A percentile compares a stretch with the other conserved stretches of the same genome.
phyloP scores from a whole-genome alignment of 2,329 filamentous ascomycete genomes.

The Rosellinia necatrix region DNA sequence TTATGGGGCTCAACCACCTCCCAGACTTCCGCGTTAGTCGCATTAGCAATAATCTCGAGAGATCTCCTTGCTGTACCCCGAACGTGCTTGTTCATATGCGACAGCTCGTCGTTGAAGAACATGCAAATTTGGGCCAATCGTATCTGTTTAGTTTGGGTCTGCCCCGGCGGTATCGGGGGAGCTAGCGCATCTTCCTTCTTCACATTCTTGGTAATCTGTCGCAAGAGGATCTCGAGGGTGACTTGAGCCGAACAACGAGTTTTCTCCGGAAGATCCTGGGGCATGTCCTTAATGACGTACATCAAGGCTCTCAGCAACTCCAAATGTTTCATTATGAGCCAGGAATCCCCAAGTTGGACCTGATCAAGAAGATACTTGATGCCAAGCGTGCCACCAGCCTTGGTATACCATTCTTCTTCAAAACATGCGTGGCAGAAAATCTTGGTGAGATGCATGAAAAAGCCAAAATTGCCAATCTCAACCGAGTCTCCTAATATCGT shows the following conservation, averaged over 20 bases:
- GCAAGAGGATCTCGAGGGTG: constrained; percentile 79
- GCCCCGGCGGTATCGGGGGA: constrained; percentile 45
- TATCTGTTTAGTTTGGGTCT: constrained; percentile 54
- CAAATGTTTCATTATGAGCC: constrained; percentile 80
- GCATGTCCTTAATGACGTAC: constrained; percentile 98
- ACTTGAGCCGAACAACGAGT: constrained; percentile 82
- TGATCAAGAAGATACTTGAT: constrained; percentile 88
- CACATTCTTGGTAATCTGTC: constrained; percentile 76
- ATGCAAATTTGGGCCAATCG: constrained; percentile 79
- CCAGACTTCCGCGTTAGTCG: constrained; percentile 77
- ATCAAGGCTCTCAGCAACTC: constrained; percentile 91
- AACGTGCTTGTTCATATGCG: constrained; percentile 95
- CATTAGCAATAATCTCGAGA: constrained; percentile 79
- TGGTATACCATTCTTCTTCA: constrained; percentile 98
- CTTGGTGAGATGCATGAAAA: constrained; percentile 82
- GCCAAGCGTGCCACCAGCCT: constrained; percentile 87
- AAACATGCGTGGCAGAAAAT: constrained; percentile 94
- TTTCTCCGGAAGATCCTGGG: constrained; percentile 87
- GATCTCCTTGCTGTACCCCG: constrained; percentile 83
- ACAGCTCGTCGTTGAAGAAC: constrained; percentile 84
- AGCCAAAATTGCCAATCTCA: constrained; percentile 74
- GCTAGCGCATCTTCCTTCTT: constrained; percentile 75
- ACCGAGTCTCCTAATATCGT: constrained; percentile 78
- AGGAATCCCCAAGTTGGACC: constrained; percentile 80
- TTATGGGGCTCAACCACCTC: constrained; percentile 90